These are phyloP conservation scores for Coprinopsis sp. DNA, from an alignment of 768 basidiomycete species.

Conservation along the genomic window DNA sequence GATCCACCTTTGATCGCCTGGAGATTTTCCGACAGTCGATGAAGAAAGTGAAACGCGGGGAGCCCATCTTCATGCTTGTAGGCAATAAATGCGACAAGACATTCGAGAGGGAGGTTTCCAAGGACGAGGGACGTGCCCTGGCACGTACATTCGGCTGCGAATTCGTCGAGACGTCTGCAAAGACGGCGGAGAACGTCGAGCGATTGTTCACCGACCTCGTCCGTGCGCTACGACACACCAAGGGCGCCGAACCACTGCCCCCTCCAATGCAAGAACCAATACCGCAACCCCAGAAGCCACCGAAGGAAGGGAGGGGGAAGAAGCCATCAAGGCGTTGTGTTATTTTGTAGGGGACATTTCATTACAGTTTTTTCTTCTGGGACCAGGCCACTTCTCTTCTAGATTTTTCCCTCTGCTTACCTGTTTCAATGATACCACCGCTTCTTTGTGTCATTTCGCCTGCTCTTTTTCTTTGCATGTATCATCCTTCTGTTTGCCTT, in stretches of 20 bases:
- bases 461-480: conserved; percentile 18
- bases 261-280: conserved; percentile 21
- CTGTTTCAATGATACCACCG: conserved; percentile 82
- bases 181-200: conserved; percentile 91
- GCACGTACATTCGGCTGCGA: conserved; percentile 86
- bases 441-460: conserved; percentile 21
- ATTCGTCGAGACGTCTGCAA: conserved; percentile 96
- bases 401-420: conserved; percentile 59
- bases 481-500: conserved; percentile 18
- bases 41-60: conserved; percentile 79
- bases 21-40: conserved; percentile 89
- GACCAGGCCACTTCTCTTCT: conserved; percentile 48
- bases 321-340: conserved; percentile 65
- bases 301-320: too few relatives aligned
- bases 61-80: conserved; percentile 88
- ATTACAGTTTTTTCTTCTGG: too few relatives aligned
- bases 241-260: conserved; percentile 46
- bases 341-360: conserved; percentile 75
- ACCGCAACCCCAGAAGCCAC: conserved; percentile 22
- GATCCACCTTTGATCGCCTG: conserved; percentile 85
- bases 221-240: conserved; percentile 71
- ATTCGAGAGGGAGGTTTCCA: conserved; percentile 87
- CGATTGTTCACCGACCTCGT: conserved; percentile 85
- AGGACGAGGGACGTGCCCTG: conserved; percentile 79
- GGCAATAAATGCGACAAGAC: conserved; percentile 95